These are phyloP conservation scores for Xylariales sp. DNA, from an alignment of 2,329 filamentous ascomycete genomes.

Conservation along the genomic window DNA sequence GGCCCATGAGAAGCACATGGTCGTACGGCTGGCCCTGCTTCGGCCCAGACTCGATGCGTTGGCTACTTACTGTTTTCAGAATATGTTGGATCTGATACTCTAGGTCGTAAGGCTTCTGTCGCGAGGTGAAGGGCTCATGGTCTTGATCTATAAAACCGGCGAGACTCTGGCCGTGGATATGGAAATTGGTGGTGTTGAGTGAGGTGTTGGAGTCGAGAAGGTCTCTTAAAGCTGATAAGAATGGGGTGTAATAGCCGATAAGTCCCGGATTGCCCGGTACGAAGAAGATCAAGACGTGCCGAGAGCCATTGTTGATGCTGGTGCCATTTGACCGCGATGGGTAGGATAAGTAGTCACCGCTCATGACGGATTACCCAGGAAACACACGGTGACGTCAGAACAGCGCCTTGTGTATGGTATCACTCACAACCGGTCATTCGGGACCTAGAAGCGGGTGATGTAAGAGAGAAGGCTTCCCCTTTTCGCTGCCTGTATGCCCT, in stretches of 20 bases:
- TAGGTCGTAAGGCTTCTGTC: slow-evolving; percentile 61
- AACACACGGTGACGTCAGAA: too few species aligned
- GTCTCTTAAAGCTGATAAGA: slow-evolving; percentile 68
- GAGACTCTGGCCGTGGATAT: slow-evolving; percentile 69
- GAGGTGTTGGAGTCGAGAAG: slow-evolving; percentile 59
- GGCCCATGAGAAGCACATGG: slow-evolving; percentile 74
- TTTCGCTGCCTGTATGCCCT: neutral
- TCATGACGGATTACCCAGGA: slow-evolving; percentile 20
- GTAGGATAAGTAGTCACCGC: slow-evolving; percentile 30
- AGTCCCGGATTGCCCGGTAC: slow-evolving; percentile 82
- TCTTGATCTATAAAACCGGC: slow-evolving; percentile 68
- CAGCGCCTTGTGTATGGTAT: neutral
- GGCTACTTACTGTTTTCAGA: slow-evolving; percentile 53
- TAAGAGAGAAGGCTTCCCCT: neutral
- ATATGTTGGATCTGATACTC: slow-evolving; percentile 64
- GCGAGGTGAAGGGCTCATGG: slow-evolving; percentile 58
- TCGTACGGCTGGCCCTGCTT: slow-evolving; percentile 59
- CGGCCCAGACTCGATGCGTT: slow-evolving; percentile 47
- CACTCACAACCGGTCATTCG: neutral
- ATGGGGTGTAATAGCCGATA: slow-evolving; percentile 77
- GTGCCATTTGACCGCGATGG: slow-evolving; percentile 24
- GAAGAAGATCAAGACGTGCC: slow-evolving; percentile 71
- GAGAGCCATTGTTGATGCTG: slow-evolving; percentile 18
- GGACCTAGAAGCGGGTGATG: neutral
- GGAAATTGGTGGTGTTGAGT: slow-evolving; percentile 54